These are phyloP conservation scores for Hericium alpestre DNA, from an alignment of 768 basidiomycete species.

Conservation along the genomic window DNA sequence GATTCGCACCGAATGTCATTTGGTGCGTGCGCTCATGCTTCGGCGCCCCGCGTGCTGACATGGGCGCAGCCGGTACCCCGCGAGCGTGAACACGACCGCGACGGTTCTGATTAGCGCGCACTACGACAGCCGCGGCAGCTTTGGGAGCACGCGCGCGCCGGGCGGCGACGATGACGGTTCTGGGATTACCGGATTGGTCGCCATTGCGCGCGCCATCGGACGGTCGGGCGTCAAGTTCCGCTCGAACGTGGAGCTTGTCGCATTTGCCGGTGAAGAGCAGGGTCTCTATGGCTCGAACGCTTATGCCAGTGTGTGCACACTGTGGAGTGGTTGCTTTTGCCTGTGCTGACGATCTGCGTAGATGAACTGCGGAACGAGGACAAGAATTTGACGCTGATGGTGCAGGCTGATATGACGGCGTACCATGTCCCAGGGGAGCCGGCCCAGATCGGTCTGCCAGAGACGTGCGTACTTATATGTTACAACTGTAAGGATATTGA, in stretches of 20 bases:
- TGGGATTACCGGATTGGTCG: slow-evolving; percentile 62
- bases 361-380: slow-evolving; percentile 45
- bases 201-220: slow-evolving; percentile 67
- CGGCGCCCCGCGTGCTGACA: neutral
- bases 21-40: slow-evolving; percentile 38
- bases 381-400: slow-evolving; percentile 69
- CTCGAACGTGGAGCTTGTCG: slow-evolving; percentile 67
- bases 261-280: slow-evolving; percentile 90
- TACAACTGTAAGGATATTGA: neutral
- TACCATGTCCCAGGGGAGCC: slow-evolving; percentile 76
- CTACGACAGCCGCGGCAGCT: slow-evolving; percentile 87
- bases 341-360: slow-evolving; percentile 17
- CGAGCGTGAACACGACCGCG: slow-evolving; percentile 44
- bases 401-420: slow-evolving; percentile 89
- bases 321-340: too few relatives aligned
- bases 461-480: slow-evolving; percentile 33
- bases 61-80: slow-evolving; percentile 41
- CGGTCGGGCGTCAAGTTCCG: slow-evolving; percentile 59
- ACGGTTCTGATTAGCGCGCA: slow-evolving; percentile 74
- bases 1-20: slow-evolving; percentile 81
- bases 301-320: slow-evolving; percentile 56
- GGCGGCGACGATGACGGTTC: slow-evolving; percentile 59
- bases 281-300: slow-evolving; percentile 69
- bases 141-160: slow-evolving; percentile 61
- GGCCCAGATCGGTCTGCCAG: slow-evolving; percentile 73